phyloP scores from a whole-genome alignment of 257 asterid species.

The Solanum pinnatisectum region DNA sequence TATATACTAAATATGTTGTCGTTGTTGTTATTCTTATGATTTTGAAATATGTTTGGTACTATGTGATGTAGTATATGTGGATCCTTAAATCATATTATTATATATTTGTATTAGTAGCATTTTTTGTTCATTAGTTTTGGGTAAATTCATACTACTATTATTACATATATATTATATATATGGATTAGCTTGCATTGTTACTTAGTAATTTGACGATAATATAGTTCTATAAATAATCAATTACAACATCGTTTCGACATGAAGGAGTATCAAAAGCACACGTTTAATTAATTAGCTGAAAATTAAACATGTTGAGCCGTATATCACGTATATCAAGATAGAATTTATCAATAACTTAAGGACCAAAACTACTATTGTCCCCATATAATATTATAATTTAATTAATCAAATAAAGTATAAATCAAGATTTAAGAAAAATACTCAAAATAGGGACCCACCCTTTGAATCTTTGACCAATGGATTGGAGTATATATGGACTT shows the following conservation, averaged over 20 bases:
- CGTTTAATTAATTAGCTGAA: not conserved
- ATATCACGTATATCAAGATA: not conserved
- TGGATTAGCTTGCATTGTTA: not conserved
- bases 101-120: not conserved
- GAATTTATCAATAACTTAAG: not conserved
- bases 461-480: conserved; percentile 5
- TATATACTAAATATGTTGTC: too few relatives aligned
- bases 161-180: too few relatives aligned
- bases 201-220: not conserved
- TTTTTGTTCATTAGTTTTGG: not conserved
- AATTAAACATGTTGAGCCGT: not conserved
- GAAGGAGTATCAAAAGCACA: not conserved
- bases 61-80: not conserved
- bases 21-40: too few relatives aligned
- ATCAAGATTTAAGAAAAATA: not conserved
- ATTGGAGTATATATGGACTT: not conserved
- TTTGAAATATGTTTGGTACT: not conserved
- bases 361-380: not conserved
- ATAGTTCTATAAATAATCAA: not conserved
- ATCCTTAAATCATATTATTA: not conserved
- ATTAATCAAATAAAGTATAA: not conserved
- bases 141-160: not conserved
- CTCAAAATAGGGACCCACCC: not conserved
- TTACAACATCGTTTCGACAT: not conserved
- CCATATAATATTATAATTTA: not conserved